Evolutionary conservation across 371 early-diverging fungal genomes (phyloP), one percentile per base, ranked within the genome.

Genomic region (Mortierella polycephala): DNA sequence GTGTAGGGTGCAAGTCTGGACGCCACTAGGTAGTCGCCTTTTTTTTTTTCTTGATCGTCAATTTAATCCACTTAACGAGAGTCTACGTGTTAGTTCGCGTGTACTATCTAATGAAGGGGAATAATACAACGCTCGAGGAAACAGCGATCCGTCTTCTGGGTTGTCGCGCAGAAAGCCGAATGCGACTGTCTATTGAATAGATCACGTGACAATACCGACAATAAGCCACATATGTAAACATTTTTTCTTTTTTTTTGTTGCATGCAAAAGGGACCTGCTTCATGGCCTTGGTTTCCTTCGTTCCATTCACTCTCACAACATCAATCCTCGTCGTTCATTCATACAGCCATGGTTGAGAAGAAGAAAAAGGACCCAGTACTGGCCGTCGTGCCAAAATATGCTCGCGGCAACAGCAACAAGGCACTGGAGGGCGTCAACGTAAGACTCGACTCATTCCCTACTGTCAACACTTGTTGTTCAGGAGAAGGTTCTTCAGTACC

Each of bases 371-470:
- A 79, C 57, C 73, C 80, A 52, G 73, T 73, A 14, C 58, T 79
- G 73, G 73, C 66, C 47, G 18, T 69, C 7, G 69, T 73, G 62
- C 73, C 80, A 18, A 79, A 79, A 50, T 72, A 79, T 30, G 54
- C 65, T 16, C 73, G 73, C 14, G 69, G 80, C 14, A 57, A 60
- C 45, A 56, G 62, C 63, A 41, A 59, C 45, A 57, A 59, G 39
- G 80, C 80, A 6, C 55, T 79, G 42, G 80, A 79, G n/a, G 69
- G 72, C 45, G 66, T 79, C 52, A 79, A 73, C 52, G 80, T 79
- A 79, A 64, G 51, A 18, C 41, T 40, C 45, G 14, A 30, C 30
- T 30, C 30, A 30, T 30, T 30, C 30, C 30, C 30, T 4, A 30
- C 30, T 30, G 30, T 4, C 30, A 30, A 21, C 30, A 39, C 18